Percentiles rank a stretch among this genome's conserved stretches.
phyloP scores from a whole-genome alignment of 192 early-diverging fungal genomes.

The Endogone sp. region DNA sequence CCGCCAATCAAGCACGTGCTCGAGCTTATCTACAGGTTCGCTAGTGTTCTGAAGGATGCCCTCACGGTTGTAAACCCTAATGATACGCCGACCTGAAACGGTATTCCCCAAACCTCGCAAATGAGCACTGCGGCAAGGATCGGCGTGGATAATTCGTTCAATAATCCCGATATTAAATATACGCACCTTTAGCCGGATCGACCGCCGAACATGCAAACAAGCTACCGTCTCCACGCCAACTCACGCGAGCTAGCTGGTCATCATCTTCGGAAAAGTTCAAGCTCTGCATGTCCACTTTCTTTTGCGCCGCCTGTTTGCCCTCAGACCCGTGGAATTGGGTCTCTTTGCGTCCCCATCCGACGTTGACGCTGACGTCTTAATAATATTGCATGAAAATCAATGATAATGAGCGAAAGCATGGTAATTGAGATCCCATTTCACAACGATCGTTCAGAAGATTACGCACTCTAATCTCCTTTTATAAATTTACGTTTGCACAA shows the following conservation, averaged over 20 bases:
- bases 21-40: conserved; percentile 75
- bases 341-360: conserved; percentile 98
- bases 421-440: too few relatives aligned
- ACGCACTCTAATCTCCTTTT: too few relatives aligned
- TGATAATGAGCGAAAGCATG: too few relatives aligned
- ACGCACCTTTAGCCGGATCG: conserved; percentile 39
- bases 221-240: conserved; percentile 90
- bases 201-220: conserved; percentile 77
- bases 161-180: neutral
- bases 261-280: conserved; percentile 56
- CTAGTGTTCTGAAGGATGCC: conserved; percentile 76
- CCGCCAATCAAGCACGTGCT: conserved; percentile 77
- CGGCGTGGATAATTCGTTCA: neutral
- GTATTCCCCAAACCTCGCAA: conserved; percentile 6
- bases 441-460: too few relatives aligned
- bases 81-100: conserved; percentile 47
- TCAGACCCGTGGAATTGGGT: conserved; percentile 96
- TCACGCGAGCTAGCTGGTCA: conserved; percentile 66
- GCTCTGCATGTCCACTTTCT: conserved; percentile 33
- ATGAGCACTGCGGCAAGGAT: neutral
- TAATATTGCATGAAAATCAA: too few relatives aligned
- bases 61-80: conserved; percentile 85
- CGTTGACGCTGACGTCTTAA: conserved; percentile 59
- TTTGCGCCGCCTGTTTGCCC: conserved; percentile 70
- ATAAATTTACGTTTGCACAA: neutral